Conservation (phyloP, 1,284 basidiomycete genomes). For the Gymnopus androsaceus region DNA sequence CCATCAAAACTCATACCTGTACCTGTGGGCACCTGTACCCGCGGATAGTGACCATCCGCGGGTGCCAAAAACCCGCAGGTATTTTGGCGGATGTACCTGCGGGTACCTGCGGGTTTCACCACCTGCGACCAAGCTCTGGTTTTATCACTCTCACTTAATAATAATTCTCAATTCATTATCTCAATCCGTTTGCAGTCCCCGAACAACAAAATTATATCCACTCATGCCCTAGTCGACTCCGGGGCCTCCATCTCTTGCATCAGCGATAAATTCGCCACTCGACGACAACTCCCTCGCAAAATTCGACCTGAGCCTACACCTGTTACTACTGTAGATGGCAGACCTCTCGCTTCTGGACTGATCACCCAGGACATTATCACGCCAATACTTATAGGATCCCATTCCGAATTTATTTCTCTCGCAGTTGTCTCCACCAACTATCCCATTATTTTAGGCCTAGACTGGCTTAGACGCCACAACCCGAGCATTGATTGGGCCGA, state of each 20-base stretch:
- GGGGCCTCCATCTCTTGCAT: slow-evolving; percentile 35
- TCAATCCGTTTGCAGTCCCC: slow-evolving; percentile 21
- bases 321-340: slow-evolving; percentile 35
- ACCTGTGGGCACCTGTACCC: no score
- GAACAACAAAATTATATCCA: slow-evolving; percentile 24
- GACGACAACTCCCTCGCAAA: slow-evolving; percentile 29
- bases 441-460: slow-evolving; percentile 20
- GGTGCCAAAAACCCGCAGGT: no score
- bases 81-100: no score
- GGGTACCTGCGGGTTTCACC: no score
- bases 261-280: slow-evolving; percentile 27
- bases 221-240: slow-evolving; percentile 24
- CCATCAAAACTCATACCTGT: no score
- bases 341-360: slow-evolving; percentile 33
- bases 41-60: no score
- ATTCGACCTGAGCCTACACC: slow-evolving; percentile 29
- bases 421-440: slow-evolving; percentile 15
- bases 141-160: no score
- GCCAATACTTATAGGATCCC: slow-evolving; percentile 23
- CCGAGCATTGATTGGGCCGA: slow-evolving; percentile 18
- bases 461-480: slow-evolving; percentile 20
- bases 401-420: slow-evolving; percentile 16
- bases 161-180: slow-evolving; percentile 32
- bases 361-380: slow-evolving; percentile 35
- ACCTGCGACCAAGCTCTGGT: no score